Evolutionary conservation across 2,329 filamentous ascomycete species (phyloP), one percentile per base, ranked within the genome.

Genomic region (Dendrostoma leiphaemia): DNA sequence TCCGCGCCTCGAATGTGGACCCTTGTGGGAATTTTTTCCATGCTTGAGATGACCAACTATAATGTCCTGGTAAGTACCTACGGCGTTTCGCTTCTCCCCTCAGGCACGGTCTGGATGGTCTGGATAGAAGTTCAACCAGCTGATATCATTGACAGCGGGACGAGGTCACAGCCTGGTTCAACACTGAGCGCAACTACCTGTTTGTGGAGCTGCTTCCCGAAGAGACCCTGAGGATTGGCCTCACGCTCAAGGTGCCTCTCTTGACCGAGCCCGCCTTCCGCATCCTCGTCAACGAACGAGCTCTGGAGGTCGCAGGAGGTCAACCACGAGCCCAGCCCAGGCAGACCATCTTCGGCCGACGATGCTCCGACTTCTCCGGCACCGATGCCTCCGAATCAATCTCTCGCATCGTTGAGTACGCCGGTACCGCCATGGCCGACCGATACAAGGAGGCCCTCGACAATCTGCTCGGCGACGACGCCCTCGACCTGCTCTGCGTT

Each of bases 1-100:
- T 88, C 85, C 0, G 86, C 86, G 0, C 74, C 79, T 10, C 83
- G 86, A 13, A 69, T 88, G 34, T 89, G 83, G 77, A 89, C 85
- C 0, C 74, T 88, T n/a, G 80, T 83, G 31, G 81, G 79, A 3
- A 67, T 89, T 8, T 81, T 83, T 7, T 81, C 81, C 56, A 74
- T 83, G 35, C 78, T 87, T 48, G 80, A 84, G 26, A 79, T 82
- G 52, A 64, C 67, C 7, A 54, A 59, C 26, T 48, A 51, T n/a
- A 38, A 59, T 32, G 21, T 57, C 1, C 38, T 83, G 19, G 76
- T 76, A 59, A 63, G 72, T 65, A 15, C 3, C 12, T 15, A 8
- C 21, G 9, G 2, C 10, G 2, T 23, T 5, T 1, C 35, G 8
- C 2, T n/a, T n/a, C n/a, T n/a, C n/a, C n/a, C n/a, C n/a, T n/a